These are phyloP conservation scores for Pyrrhoderma lamaoense DNA, from an alignment of 1,284 basidiomycete genomes.

Conservation along the genomic window DNA sequence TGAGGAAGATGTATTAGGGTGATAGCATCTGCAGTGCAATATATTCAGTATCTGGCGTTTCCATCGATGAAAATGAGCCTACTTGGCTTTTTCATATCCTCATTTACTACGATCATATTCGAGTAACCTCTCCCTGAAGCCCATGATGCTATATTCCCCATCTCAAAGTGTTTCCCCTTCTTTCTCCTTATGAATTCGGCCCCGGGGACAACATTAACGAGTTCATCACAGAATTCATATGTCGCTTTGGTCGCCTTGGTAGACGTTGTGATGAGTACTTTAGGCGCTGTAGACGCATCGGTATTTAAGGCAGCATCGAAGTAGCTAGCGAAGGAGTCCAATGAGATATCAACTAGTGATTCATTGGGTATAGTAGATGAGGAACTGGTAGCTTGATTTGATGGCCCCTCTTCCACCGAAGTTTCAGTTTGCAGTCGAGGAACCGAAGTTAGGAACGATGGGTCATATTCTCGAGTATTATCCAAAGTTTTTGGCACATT, in stretches of 20 bases:
- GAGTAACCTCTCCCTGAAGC: constrained; percentile 83
- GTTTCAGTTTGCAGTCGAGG: constrained; percentile 34
- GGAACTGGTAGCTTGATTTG: constrained; percentile 22
- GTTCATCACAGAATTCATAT: constrained; percentile 86
- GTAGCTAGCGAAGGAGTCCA: constrained; percentile 67
- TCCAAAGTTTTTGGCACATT: constrained; percentile 92
- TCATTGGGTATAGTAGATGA: constrained; percentile 38
- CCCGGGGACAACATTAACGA: constrained; percentile 89
- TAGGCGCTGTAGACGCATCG: constrained; percentile 69
- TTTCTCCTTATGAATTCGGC: constrained; percentile 88
- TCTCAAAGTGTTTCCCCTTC: constrained; percentile 89
- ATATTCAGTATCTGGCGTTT: constrained; percentile 12
- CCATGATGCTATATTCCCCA: constrained; percentile 93
- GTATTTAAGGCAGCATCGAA: constrained; percentile 45
- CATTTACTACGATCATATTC: constrained; percentile 89
- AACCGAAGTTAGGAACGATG: constrained; percentile 71
- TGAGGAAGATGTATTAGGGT: constrained; percentile 87
- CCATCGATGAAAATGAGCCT: constrained; percentile 30
- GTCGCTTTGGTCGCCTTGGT: constrained; percentile 80
- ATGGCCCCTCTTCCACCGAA: constrained; percentile 31
- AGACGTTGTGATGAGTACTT: constrained; percentile 86
- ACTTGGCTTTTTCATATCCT: constrained; percentile 91
- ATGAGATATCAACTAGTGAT: constrained; percentile 57
- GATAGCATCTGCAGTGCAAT: constrained; percentile 68
- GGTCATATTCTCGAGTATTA: constrained; percentile 87